These are phyloP conservation scores for Phytophthora europaea DNA, from an alignment of 352 stramenopile species.

Conservation along the genomic window DNA sequence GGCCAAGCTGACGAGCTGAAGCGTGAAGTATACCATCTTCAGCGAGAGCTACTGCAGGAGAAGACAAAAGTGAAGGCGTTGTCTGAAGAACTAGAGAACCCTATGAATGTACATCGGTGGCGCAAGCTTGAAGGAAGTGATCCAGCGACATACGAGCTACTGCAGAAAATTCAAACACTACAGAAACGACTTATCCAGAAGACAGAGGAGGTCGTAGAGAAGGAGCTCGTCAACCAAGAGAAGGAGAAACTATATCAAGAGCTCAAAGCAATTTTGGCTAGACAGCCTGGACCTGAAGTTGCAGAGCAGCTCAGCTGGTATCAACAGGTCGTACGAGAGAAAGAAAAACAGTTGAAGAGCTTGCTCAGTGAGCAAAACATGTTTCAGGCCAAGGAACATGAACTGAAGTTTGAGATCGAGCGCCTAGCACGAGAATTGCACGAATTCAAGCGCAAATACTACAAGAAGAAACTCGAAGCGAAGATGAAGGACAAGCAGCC, in stretches of 20 bases:
- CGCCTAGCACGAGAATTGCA: conserved; percentile 92
- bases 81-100: conserved; percentile 97
- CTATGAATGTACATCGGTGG: conserved; percentile 98
- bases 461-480: conserved; percentile 93
- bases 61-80: conserved; percentile 98
- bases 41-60: conserved; percentile 94
- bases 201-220: conserved; percentile 96
- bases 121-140: conserved; percentile 97
- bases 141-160: conserved; percentile 95
- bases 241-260: conserved; percentile 97
- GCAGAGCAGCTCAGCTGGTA: conserved; percentile 96
- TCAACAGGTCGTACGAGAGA: conserved; percentile 96
- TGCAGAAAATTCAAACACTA: conserved; percentile 97
- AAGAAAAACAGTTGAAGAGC: conserved; percentile 97
- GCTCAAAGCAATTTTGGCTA: conserved; percentile 93
- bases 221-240: conserved; percentile 96
- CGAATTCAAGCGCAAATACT: conserved; percentile 97
- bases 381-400: conserved; percentile 94
- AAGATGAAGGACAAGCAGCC: conserved; percentile 81
- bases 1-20: conserved; percentile 90
- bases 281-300: conserved; percentile 95
- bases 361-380: conserved; percentile 98
- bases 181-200: conserved; percentile 96
- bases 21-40: conserved; percentile 90
- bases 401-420: conserved; percentile 97